Conservation (phyloP, 768 basidiomycete species). For the Tylopilus plumbeoviolaceoides region DNA sequence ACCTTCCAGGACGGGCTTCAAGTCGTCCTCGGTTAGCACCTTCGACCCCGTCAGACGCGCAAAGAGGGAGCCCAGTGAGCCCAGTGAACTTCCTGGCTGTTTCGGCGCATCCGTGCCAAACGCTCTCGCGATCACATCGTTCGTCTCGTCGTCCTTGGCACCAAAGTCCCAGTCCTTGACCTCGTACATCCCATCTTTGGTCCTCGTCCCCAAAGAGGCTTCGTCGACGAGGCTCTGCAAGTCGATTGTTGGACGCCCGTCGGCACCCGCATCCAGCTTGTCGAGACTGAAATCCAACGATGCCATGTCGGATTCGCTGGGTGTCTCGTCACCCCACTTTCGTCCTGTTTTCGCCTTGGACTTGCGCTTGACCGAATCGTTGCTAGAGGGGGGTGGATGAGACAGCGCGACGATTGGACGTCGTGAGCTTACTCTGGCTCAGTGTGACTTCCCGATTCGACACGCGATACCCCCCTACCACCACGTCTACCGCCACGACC, state of each 20-base stretch:
- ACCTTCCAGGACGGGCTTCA: conserved; percentile 82
- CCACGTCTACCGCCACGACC: conserved; percentile 64
- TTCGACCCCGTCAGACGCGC: conserved; percentile 84
- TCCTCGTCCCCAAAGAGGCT: conserved; percentile 73
- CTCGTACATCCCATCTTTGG: conserved; percentile 68
- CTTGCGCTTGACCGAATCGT: conserved; percentile 58
- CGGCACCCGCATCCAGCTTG: conserved; percentile 37
- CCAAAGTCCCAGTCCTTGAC: conserved; percentile 83
- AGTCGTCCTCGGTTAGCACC: conserved; percentile 73
- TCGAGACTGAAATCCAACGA: conserved; percentile 83
- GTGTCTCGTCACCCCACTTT: conserved; percentile 87
- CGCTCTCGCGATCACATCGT: conserved; percentile 57
- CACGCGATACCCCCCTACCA: conserved; percentile 44
- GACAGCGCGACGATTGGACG: background rate
- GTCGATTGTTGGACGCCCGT: conserved; percentile 39
- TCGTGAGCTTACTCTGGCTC: conserved; percentile 62
- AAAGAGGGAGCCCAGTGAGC: conserved; percentile 74
- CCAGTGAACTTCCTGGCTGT: conserved; percentile 44
- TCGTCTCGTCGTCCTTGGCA: conserved; percentile 39
- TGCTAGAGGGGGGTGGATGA: conserved; percentile 44
- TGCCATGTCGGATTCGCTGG: conserved; percentile 87
- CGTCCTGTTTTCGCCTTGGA: conserved; percentile 69
- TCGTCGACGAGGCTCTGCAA: conserved; percentile 62
- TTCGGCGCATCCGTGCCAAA: conserved; percentile 42
- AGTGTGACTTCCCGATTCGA: conserved; percentile 49